Evolutionary conservation across 495 filamentous ascomycete species (phyloP).

Genomic region (Cercophora sp.): DNA sequence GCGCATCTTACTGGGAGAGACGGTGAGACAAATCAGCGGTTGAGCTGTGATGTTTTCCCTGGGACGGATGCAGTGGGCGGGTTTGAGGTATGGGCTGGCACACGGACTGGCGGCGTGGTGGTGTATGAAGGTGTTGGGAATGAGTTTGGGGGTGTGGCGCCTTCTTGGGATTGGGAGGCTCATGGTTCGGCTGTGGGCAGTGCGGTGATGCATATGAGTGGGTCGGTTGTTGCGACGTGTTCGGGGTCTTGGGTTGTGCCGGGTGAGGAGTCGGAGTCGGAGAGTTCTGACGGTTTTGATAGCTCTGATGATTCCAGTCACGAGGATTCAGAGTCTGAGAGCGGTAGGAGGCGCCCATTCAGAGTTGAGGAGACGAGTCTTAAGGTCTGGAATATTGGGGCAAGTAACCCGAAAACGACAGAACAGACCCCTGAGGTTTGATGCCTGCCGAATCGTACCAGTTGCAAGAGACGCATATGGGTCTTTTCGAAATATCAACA

Average conservation of each 20-base stretch:
- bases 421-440: no score
- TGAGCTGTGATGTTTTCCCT: constrained; percentile 67
- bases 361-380: constrained; percentile 56
- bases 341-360: no score
- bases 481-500: no score
- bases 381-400: constrained; percentile 58
- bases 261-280: constrained; percentile 16
- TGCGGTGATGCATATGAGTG: constrained; percentile 61
- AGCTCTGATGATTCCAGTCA: constrained; percentile 10
- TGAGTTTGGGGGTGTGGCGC: constrained; percentile 49
- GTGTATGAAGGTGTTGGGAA: constrained; percentile 66
- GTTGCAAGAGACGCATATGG: no score
- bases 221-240: constrained; percentile 68
- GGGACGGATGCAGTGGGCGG: constrained; percentile 41
- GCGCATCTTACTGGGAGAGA: constrained; percentile 67
- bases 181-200: constrained; percentile 58
- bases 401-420: no score
- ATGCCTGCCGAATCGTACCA: no score
- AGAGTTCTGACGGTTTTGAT: background rate
- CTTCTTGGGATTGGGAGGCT: constrained; percentile 55
- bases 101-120: constrained; percentile 70
- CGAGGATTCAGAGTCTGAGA: background rate
- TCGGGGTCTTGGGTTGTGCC: constrained; percentile 54
- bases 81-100: constrained; percentile 81
- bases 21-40: constrained; percentile 70